Evolutionary conservation across 805 yeast genomes (phyloP), one percentile per base, ranked within the genome.

Genomic region (Allodekkera sacchari): DNA sequence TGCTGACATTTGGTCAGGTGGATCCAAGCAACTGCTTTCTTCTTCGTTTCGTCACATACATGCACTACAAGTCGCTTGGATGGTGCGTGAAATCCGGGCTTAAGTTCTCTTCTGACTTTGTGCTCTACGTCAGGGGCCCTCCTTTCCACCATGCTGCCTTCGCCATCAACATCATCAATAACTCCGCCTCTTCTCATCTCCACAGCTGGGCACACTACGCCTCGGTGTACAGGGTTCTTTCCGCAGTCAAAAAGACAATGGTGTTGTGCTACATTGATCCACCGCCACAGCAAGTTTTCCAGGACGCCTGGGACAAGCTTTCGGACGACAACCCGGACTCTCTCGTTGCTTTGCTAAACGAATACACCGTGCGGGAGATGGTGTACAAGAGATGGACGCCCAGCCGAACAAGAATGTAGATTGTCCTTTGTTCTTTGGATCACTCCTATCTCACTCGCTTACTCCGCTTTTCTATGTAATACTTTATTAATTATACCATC

Each of bases 61-160:
- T 85, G 49, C 87, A 89, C 52, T 88, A 76, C 56, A 67, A 94
- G 32, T 77, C 95, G 0, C 66, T 74, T 17, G 96, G 96, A 0
- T 92, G 97, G 96, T 89, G 96, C 61, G 92, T 80, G 3, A 66
- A 94, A 36, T 73, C 88, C 1, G 98, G 97, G 0, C 71, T 87
- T 35, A 92, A 92, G 54, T 92, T 92, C 54, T 95, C 96, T 2
- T 71, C 83, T n/a, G 94, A 88, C 46, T 80, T 63, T 54, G 58
- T 92, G 7, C 62, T 92, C 5, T 92, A 92, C 53, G 74, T 79
- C 33, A 64, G 89, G 36, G 99, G 99, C 0, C 98, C 97, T 7
- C 96, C 96, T 2, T 85, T 88, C 52, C 75, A 80, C 31, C 99
- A 92, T 52, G 96, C 98, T 0, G 95, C 87, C 50, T 83, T 74